phyloP scores from a whole-genome alignment of 148 eudicot genomes.

The Amaranthus hypochondriacus region DNA sequence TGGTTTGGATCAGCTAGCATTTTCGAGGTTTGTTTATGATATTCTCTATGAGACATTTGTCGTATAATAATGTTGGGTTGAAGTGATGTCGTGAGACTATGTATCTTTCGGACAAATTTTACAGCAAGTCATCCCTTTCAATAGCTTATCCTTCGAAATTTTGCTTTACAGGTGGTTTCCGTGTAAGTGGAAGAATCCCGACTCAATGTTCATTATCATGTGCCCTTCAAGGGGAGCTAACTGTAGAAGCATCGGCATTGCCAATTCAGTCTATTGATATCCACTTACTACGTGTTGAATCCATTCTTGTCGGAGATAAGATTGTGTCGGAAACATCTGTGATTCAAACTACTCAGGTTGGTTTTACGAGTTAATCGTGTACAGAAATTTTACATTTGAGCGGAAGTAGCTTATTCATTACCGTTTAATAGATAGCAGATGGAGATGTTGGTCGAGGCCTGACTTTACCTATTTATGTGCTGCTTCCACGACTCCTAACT shows the following conservation, averaged over 20 bases:
- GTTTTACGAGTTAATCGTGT: not conserved
- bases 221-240: slow-evolving; percentile 59
- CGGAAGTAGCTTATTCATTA: not conserved
- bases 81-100: too few relatives aligned
- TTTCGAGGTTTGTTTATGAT: too few relatives aligned
- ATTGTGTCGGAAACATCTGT: slow-evolving; percentile 57
- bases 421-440: slow-evolving; percentile 61
- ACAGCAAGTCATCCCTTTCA: not conserved
- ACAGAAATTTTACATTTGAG: not conserved
- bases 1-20: too few relatives aligned
- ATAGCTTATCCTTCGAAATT: not conserved
- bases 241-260: slow-evolving; percentile 63
- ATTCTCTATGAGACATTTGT: too few relatives aligned
- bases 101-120: too few relatives aligned
- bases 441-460: slow-evolving; percentile 66
- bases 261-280: slow-evolving; percentile 72
- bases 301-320: slow-evolving; percentile 66
- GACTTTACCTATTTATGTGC: slow-evolving; percentile 55
- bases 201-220: slow-evolving; percentile 60
- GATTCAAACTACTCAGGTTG: slow-evolving; percentile 70
- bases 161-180: slow-evolving; percentile 52
- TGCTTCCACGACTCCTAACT: slow-evolving; percentile 76
- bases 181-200: slow-evolving; percentile 55
- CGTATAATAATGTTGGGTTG: too few relatives aligned
- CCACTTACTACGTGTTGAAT: slow-evolving; percentile 68